Conservation (phyloP, 306 rosid genomes). For the Cucumis melo region DNA sequence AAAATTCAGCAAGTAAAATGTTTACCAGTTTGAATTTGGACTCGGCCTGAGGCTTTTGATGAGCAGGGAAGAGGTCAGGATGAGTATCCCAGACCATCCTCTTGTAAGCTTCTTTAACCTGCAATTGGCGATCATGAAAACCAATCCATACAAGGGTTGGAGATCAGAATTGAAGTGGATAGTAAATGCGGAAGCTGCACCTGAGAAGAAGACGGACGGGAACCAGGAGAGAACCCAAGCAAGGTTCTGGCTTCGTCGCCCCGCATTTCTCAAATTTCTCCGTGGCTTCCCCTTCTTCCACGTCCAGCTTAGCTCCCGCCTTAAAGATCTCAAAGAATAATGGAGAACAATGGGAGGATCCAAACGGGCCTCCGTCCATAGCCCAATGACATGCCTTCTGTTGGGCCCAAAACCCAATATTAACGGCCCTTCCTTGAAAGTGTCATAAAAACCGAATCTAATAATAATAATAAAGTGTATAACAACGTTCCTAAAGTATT, state of each 20-base stretch:
- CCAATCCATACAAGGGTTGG: no score
- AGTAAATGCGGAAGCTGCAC: slow-evolving; percentile 2
- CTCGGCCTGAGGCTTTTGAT: slow-evolving; percentile 48
- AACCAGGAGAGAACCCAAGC: slow-evolving; percentile 53
- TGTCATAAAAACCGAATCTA: no score
- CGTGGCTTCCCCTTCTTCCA: not conserved
- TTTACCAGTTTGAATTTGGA: slow-evolving; percentile 51
- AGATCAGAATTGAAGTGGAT: not conserved
- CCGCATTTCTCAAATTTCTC: slow-evolving; percentile 19
- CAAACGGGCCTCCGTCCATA: not conserved
- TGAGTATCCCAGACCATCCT: slow-evolving; percentile 76
- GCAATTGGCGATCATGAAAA: not conserved
- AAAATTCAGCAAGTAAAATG: no score
- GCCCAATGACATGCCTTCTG: not conserved
- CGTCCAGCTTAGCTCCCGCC: not conserved
- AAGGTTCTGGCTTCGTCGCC: slow-evolving; percentile 40
- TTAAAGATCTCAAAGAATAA: no score
- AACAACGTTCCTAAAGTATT: no score
- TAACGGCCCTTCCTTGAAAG: not conserved
- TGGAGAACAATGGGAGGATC: no score
- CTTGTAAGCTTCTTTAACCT: slow-evolving; percentile 67
- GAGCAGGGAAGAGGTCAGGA: slow-evolving; percentile 60
- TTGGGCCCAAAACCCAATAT: not conserved
- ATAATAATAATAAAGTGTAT: no score
- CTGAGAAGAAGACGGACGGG: slow-evolving; percentile 35